Percentiles rank a stretch among this genome's conserved stretches.
These are phyloP conservation scores for Cladophialophora chaetospira DNA, from an alignment of 2,329 filamentous ascomycete genomes.

Conservation along the genomic window DNA sequence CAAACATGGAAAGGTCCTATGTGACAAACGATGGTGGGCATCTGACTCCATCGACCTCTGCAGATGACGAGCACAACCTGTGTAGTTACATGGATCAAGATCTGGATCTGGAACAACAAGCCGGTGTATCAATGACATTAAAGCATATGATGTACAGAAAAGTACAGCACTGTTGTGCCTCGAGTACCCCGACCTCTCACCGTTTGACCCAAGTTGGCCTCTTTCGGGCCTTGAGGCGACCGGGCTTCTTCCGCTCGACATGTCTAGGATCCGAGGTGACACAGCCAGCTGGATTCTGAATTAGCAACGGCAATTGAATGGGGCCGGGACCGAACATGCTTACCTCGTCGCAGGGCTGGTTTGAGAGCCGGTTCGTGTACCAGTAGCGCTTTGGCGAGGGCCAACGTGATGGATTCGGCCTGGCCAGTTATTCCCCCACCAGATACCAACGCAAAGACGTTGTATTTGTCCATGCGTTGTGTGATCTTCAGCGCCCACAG, in stretches of 20 bases:
- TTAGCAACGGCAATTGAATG: slow-evolving; percentile 18
- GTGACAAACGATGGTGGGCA: background rate
- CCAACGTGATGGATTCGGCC: slow-evolving; percentile 90
- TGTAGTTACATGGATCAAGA: background rate
- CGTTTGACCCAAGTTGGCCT: slow-evolving; percentile 97
- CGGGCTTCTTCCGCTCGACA: slow-evolving; percentile 98
- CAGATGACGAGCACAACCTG: background rate
- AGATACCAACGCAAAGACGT: slow-evolving; percentile 81
- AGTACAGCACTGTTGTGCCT: slow-evolving; percentile 18
- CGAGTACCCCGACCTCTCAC: slow-evolving; percentile 39
- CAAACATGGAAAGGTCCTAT: background rate
- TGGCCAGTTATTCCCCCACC: slow-evolving; percentile 94
- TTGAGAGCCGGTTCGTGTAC: slow-evolving; percentile 93
- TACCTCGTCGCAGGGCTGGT: slow-evolving; percentile 83
- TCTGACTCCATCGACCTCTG: background rate
- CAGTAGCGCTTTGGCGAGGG: slow-evolving; percentile 81
- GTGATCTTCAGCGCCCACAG: slow-evolving; percentile 87
- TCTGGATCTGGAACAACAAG: slow-evolving; percentile 4
- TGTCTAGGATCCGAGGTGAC: slow-evolving; percentile 86
- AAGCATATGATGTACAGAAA: slow-evolving; percentile 35
- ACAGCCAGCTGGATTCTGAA: slow-evolving; percentile 70
- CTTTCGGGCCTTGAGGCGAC: slow-evolving; percentile 95
- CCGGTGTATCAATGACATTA: slow-evolving; percentile 31
- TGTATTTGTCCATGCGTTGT: slow-evolving; percentile 89
- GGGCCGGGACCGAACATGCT: slow-evolving; percentile 42